These are phyloP conservation scores for Metarhizium album DNA, from an alignment of 2,329 filamentous ascomycete genomes.

Conservation along the genomic window DNA sequence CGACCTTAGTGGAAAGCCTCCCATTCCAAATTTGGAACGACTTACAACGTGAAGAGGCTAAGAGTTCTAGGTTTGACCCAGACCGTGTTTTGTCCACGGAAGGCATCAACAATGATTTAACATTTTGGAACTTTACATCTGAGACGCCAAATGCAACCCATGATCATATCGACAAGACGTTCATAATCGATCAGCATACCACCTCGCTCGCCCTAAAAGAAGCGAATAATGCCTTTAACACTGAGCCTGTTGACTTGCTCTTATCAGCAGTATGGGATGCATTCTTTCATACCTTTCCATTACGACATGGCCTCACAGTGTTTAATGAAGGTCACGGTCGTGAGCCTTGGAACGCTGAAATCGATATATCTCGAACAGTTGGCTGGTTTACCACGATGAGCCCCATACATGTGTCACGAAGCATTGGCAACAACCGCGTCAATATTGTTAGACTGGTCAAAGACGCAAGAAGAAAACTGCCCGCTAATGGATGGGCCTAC, in stretches of 20 bases:
- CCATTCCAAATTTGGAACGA: slow-evolving; percentile 20
- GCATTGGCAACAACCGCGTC: neutral
- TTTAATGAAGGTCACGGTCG: slow-evolving; percentile 1
- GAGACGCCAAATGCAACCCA: neutral
- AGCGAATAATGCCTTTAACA: slow-evolving; percentile 15
- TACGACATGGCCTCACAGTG: slow-evolving; percentile 17
- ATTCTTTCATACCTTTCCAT: slow-evolving; percentile 20
- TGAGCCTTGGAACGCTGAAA: slow-evolving; percentile 13
- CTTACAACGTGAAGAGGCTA: slow-evolving; percentile 21
- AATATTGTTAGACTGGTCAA: neutral
- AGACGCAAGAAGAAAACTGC: neutral
- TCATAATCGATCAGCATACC: slow-evolving; percentile 1
- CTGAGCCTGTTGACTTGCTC: slow-evolving; percentile 23
- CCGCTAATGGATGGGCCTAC: slow-evolving; percentile 3
- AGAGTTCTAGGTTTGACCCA: neutral
- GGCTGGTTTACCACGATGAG: slow-evolving; percentile 28
- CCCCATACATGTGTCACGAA: slow-evolving; percentile 12
- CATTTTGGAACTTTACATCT: slow-evolving; percentile 1
- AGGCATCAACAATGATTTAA: neutral
- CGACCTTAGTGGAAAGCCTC: neutral
- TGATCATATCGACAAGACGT: slow-evolving; percentile 1
- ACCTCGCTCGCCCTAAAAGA: slow-evolving; percentile 6
- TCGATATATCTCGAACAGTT: slow-evolving; percentile 24
- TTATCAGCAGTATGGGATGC: slow-evolving; percentile 19
- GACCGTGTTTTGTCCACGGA: neutral